A percentile compares a stretch with the other conserved stretches of the same genome.
Conservation (phyloP, 2,329 filamentous ascomycete genomes). For the Neurospora sp. region DNA sequence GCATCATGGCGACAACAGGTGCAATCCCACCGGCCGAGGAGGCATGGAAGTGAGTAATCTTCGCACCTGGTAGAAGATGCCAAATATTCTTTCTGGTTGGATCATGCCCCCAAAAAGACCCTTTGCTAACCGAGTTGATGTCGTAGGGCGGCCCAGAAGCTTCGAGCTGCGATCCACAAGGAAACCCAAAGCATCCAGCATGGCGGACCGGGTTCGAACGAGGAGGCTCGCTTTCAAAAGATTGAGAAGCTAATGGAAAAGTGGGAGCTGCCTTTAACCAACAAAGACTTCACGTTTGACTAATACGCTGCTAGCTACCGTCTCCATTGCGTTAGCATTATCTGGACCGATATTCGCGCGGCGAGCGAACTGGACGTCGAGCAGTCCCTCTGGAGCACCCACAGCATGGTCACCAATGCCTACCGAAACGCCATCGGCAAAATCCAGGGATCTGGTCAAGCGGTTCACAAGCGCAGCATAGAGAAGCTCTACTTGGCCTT, state of each 20-base stretch:
- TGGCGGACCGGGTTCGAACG: constrained; percentile 19
- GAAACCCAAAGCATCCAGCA: constrained; percentile 33
- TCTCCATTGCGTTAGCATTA: constrained; percentile 57
- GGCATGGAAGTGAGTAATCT: constrained; percentile 14
- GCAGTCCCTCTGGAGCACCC: constrained; percentile 64
- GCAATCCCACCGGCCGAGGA: constrained; percentile 10
- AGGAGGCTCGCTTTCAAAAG: constrained; percentile 32
- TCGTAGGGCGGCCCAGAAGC: constrained; percentile 31
- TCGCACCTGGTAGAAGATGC: background rate
- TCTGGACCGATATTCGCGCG: constrained; percentile 62
- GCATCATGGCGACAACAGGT: constrained; percentile 2
- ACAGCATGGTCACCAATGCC: constrained; percentile 65
- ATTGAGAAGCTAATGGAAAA: constrained; percentile 33
- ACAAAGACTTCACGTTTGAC: background rate
- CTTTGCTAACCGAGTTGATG: constrained; percentile 7
- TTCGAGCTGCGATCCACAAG: constrained; percentile 32
- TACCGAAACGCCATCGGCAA: constrained; percentile 62
- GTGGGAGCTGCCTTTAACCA: constrained; percentile 21
- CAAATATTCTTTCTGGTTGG: background rate
- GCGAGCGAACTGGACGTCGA: constrained; percentile 57
- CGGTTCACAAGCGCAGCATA: constrained; percentile 62
- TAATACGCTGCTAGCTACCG: constrained; percentile 31
- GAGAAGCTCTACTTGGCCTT: constrained; percentile 76
- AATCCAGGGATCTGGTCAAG: constrained; percentile 39
- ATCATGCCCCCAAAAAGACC: constrained; percentile 1